These are phyloP conservation scores for Krasilnikovozyma curviuscula DNA, from an alignment of 768 basidiomycete genomes.

Conservation along the genomic window DNA sequence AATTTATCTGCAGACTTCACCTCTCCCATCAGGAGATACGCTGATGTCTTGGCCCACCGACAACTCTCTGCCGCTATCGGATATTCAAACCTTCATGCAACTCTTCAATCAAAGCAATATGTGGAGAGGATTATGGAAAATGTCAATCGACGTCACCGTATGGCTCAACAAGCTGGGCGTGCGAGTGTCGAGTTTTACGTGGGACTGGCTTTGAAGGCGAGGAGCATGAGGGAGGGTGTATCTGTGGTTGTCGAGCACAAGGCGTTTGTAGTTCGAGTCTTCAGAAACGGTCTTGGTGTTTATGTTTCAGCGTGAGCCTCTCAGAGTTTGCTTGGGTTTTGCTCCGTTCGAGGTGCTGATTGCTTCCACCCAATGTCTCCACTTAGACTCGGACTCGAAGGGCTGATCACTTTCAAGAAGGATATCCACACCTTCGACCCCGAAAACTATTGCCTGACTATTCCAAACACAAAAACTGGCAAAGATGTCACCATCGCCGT, in stretches of 20 bases:
- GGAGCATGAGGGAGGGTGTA: constrained; percentile 25
- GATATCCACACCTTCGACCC: constrained; percentile 72
- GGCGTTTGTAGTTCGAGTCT: constrained; percentile 81
- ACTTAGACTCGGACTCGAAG: constrained; percentile 71
- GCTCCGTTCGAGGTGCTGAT: background rate
- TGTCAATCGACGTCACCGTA: constrained; percentile 77
- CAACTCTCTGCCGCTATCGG: constrained; percentile 81
- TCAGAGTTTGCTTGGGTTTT: background rate
- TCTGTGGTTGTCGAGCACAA: constrained; percentile 44
- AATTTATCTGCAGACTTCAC: constrained; percentile 23
- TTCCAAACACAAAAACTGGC: constrained; percentile 32
- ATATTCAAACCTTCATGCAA: constrained; percentile 60
- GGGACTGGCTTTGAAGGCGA: constrained; percentile 63
- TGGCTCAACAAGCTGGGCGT: constrained; percentile 93
- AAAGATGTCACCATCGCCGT: constrained; percentile 50
- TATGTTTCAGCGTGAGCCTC: constrained; percentile 71
- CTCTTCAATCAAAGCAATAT: constrained; percentile 67
- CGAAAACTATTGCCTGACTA: constrained; percentile 65
- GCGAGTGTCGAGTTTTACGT: constrained; percentile 97
- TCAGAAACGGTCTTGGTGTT: constrained; percentile 88
- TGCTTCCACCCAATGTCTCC: background rate
- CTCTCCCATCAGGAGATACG: constrained; percentile 82
- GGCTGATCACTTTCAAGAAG: constrained; percentile 73
- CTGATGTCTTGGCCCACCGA: constrained; percentile 84
- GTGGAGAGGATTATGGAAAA: constrained; percentile 71